These are phyloP conservation scores for Fraxinus cuspidata DNA, from an alignment of 257 asterid genomes.

Conservation along the genomic window DNA sequence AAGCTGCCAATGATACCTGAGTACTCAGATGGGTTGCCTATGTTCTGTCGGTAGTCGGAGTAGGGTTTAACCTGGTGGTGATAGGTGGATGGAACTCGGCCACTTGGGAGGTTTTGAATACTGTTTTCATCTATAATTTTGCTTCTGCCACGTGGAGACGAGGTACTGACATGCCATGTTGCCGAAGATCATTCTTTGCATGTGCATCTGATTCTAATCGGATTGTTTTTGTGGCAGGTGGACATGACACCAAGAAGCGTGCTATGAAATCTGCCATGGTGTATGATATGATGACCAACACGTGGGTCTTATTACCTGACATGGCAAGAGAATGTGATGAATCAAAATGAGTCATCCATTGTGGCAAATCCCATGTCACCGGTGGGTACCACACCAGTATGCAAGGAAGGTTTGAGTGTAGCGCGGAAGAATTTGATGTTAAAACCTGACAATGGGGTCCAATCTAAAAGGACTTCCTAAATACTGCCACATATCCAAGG, in stretches of 20 bases:
- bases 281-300: slow-evolving; percentile 51
- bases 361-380: slow-evolving; percentile 60
- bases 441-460: slow-evolving; percentile 53
- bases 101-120: slow-evolving; percentile 49
- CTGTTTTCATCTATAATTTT: slow-evolving; percentile 46
- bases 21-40: slow-evolving; percentile 52
- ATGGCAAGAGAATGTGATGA: slow-evolving; percentile 75
- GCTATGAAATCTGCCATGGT: slow-evolving; percentile 62
- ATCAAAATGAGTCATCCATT: slow-evolving; percentile 41
- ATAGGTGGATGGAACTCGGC: slow-evolving; percentile 72
- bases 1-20: slow-evolving; percentile 58
- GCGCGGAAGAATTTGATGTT: slow-evolving; percentile 51
- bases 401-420: slow-evolving; percentile 56
- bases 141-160: slow-evolving; percentile 63
- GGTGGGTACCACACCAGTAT: slow-evolving; percentile 62
- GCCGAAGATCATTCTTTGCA: slow-evolving; percentile 58
- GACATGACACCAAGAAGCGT: slow-evolving; percentile 66
- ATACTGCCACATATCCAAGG: slow-evolving; percentile 42
- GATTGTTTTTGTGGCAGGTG: slow-evolving; percentile 71
- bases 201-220: slow-evolving; percentile 55
- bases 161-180: slow-evolving; percentile 69
- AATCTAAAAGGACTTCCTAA: slow-evolving; percentile 38
- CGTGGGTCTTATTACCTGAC: slow-evolving; percentile 57
- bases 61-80: slow-evolving; percentile 60
- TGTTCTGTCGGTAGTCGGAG: slow-evolving; percentile 66